Percentiles rank a stretch among this genome's conserved stretches.
Evolutionary conservation across 2,329 filamentous ascomycete genomes (phyloP).

Genomic region (Shiraia bambusicola): DNA sequence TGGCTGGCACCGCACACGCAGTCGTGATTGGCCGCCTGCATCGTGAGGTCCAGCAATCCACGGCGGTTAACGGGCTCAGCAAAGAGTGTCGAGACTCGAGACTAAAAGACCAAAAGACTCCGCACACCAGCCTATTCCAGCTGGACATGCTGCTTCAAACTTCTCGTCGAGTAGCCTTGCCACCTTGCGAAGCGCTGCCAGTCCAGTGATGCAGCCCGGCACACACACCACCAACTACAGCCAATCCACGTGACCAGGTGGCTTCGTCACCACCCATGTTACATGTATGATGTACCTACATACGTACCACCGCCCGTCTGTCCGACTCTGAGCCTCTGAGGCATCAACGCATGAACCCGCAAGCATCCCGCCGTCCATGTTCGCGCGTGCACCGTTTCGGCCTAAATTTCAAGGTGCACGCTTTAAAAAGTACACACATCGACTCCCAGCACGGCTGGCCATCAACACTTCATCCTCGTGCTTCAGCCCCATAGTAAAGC

Average conservation of each 20-base stretch:
- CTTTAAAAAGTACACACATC: slow-evolving; percentile 19
- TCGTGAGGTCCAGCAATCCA: slow-evolving; percentile 31
- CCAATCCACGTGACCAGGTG: slow-evolving; percentile 38
- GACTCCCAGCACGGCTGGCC: slow-evolving; percentile 17
- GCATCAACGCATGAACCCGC: slow-evolving; percentile 41
- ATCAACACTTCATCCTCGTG: slow-evolving; percentile 20
- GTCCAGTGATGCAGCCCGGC: slow-evolving; percentile 3
- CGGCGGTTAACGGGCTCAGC: slow-evolving; percentile 32
- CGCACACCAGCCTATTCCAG: slow-evolving; percentile 26
- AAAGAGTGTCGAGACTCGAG: no score
- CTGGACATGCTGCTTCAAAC: slow-evolving; percentile 32
- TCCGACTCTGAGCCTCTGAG: no score
- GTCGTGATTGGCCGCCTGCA: slow-evolving; percentile 34
- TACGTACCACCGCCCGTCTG: no score
- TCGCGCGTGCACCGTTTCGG: slow-evolving; percentile 38
- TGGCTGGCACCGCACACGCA: slow-evolving; percentile 30
- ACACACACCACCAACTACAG: slow-evolving; percentile 29
- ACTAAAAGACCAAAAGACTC: no score
- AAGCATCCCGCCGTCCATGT: slow-evolving; percentile 30
- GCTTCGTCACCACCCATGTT: slow-evolving; percentile 24
- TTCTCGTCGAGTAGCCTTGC: slow-evolving; percentile 9
- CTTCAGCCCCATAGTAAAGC: slow-evolving; percentile 15
- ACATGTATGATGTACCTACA: no score
- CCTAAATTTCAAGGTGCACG: slow-evolving; percentile 33
- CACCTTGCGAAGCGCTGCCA: slow-evolving; percentile 1